Percentiles rank a stretch among this genome's conserved stretches.
Evolutionary conservation across 2,329 filamentous ascomycete species (phyloP).

Genomic region (Zymoseptoria tritici): DNA sequence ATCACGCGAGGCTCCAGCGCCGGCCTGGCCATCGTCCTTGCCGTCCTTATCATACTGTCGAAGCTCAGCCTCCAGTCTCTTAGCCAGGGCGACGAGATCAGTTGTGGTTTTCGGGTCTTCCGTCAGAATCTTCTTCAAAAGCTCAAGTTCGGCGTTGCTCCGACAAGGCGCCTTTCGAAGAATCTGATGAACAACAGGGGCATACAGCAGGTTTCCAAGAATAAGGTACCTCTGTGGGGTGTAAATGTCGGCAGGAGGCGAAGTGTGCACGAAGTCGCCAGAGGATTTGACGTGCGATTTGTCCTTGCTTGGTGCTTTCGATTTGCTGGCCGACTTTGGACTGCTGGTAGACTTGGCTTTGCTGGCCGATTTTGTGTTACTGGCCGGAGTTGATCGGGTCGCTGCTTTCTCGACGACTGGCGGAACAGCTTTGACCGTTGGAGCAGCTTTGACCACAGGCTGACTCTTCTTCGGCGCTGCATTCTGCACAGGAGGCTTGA

Average conservation of each 20-base stretch:
- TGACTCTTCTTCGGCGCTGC: neutral
- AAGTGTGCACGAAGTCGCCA: neutral
- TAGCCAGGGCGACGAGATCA: conserved; percentile 1
- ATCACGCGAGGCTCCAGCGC: neutral
- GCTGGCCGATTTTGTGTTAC: neutral
- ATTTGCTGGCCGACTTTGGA: neutral
- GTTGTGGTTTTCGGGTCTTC: conserved; percentile 5
- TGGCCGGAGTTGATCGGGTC: neutral
- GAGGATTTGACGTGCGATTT: neutral
- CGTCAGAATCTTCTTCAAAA: conserved; percentile 7
- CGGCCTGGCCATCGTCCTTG: neutral
- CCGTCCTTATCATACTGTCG: neutral
- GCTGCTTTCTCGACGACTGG: neutral
- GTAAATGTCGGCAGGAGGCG: neutral
- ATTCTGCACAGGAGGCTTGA: neutral
- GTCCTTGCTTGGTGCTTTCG: neutral
- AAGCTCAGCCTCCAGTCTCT: conserved; percentile 3
- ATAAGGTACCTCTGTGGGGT: neutral
- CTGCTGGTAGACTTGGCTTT: neutral
- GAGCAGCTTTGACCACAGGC: neutral
- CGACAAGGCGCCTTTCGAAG: conserved; percentile 1
- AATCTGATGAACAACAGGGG: conserved; percentile 6
- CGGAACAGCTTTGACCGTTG: neutral
- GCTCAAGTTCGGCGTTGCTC: conserved; percentile 6
- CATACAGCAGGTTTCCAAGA: conserved; percentile 9